A percentile compares a stretch with the other conserved stretches of the same genome.
These are phyloP conservation scores for Epichloe sp. DNA, from an alignment of 2,329 filamentous ascomycete species.

Conservation along the genomic window DNA sequence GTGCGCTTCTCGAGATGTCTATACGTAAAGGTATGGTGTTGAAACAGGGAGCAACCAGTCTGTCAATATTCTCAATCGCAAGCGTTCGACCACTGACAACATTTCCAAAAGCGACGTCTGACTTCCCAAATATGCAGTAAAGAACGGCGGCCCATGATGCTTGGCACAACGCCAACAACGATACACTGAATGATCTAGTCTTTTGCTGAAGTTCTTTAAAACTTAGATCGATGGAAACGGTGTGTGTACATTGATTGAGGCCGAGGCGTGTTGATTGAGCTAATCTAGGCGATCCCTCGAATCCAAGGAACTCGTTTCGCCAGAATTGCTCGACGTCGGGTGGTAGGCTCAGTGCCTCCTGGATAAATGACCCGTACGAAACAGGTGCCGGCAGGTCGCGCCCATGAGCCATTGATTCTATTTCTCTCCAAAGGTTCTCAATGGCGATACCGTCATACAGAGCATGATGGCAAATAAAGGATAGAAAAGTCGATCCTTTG, in stretches of 20 bases:
- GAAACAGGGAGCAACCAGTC: constrained; percentile 79
- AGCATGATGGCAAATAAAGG: constrained; percentile 58
- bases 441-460: constrained; percentile 80
- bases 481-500: constrained; percentile 24
- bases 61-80: constrained; percentile 50
- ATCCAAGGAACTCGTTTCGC: constrained; percentile 39
- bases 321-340: constrained; percentile 51
- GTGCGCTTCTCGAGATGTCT: constrained; percentile 31
- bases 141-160: constrained; percentile 59
- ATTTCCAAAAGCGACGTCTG: constrained; percentile 77
- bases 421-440: constrained; percentile 52
- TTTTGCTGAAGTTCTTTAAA: constrained; percentile 33
- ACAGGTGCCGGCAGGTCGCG: constrained; percentile 33
- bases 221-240: constrained; percentile 19
- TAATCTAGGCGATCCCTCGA: constrained; percentile 23
- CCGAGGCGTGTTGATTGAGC: constrained; percentile 9
- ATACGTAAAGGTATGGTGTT: constrained; percentile 70
- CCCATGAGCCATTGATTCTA: constrained; percentile 45
- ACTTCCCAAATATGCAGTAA: constrained; percentile 35
- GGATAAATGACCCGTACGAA: constrained; percentile 51
- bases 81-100: constrained; percentile 67
- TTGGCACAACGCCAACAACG: constrained; percentile 56
- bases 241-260: constrained; percentile 17
- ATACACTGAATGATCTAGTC: constrained; percentile 40
- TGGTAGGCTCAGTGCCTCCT: constrained; percentile 37